These are phyloP conservation scores for Russula emetica DNA, from an alignment of 768 basidiomycete genomes.

Conservation along the genomic window DNA sequence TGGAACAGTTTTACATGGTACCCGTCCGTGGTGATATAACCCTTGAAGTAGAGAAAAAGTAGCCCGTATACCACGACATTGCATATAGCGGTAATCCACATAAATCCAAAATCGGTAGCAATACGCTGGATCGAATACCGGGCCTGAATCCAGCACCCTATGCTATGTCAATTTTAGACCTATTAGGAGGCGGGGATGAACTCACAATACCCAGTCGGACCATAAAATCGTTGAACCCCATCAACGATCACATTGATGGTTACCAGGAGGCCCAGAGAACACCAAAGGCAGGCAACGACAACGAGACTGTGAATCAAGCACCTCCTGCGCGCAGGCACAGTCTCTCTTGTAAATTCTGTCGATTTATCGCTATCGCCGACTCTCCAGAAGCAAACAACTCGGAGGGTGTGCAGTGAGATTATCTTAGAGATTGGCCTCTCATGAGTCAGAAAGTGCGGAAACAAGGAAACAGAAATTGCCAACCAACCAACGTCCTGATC, in stretches of 20 bases:
- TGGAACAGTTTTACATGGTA: constrained; percentile 26
- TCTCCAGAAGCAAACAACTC: constrained; percentile 35
- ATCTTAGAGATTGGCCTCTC: constrained; percentile 25
- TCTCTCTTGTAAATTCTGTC: background rate
- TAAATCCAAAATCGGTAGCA: constrained; percentile 47
- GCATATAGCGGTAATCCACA: constrained; percentile 44
- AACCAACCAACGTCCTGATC: constrained; percentile 15
- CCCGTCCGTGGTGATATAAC: constrained; percentile 37
- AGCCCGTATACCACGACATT: constrained; percentile 44
- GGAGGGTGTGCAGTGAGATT: constrained; percentile 41
- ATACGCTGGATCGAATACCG: constrained; percentile 39
- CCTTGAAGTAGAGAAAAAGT: constrained; percentile 43
- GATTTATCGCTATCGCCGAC: background rate
- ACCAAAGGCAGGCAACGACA: constrained; percentile 37
- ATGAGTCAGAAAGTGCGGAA: background rate
- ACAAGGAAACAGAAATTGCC: background rate
- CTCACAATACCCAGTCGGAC: constrained; percentile 42
- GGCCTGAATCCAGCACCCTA: constrained; percentile 51
- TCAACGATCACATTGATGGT: constrained; percentile 36
- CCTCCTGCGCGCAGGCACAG: background rate
- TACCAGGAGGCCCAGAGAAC: constrained; percentile 38
- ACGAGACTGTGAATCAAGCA: background rate
- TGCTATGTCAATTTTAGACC: background rate
- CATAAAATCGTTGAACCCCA: constrained; percentile 39
- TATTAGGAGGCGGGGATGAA: background rate